phyloP scores from a whole-genome alignment of 2,329 filamentous ascomycete species.

The Aspergillus terreus region DNA sequence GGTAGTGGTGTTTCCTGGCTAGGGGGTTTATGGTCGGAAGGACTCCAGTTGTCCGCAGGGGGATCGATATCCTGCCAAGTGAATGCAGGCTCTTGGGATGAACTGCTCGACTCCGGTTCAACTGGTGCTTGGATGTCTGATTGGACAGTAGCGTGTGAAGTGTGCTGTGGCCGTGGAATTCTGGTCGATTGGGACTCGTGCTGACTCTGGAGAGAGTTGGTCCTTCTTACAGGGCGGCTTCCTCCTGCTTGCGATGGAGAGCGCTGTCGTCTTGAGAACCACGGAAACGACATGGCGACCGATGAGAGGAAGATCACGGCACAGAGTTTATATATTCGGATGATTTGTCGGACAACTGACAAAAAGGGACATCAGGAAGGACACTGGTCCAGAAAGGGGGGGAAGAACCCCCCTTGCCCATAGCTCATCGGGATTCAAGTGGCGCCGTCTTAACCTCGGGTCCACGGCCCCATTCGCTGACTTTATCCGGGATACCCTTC shows the following conservation, averaged over 20 bases:
- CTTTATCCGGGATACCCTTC: background rate
- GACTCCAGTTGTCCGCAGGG: background rate
- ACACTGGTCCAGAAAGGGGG: background rate
- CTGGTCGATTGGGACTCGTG: background rate
- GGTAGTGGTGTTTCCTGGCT: background rate
- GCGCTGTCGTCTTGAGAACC: background rate
- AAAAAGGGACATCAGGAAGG: background rate
- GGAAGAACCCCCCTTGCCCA: background rate
- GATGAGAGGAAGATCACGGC: background rate
- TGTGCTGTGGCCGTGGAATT: background rate
- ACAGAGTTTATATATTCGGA: background rate
- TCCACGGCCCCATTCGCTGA: background rate
- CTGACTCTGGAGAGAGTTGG: background rate
- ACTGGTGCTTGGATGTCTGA: background rate
- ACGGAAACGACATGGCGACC: slow-evolving; percentile 3
- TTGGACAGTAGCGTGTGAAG: background rate
- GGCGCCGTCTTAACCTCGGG: slow-evolving; percentile 1
- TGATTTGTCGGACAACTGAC: background rate
- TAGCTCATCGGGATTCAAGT: background rate
- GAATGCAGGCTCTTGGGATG: slow-evolving; percentile 5
- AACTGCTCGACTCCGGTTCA: slow-evolving; percentile 1
- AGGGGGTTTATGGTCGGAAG: background rate
- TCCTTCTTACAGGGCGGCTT: background rate
- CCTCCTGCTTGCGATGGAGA: slow-evolving; percentile 1
- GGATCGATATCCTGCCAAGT: slow-evolving; percentile 9